Percentiles rank a stretch among this genome's conserved stretches.
Evolutionary conservation across 2,329 filamentous ascomycete genomes (phyloP).

Genomic region (Epichloe festucae): DNA sequence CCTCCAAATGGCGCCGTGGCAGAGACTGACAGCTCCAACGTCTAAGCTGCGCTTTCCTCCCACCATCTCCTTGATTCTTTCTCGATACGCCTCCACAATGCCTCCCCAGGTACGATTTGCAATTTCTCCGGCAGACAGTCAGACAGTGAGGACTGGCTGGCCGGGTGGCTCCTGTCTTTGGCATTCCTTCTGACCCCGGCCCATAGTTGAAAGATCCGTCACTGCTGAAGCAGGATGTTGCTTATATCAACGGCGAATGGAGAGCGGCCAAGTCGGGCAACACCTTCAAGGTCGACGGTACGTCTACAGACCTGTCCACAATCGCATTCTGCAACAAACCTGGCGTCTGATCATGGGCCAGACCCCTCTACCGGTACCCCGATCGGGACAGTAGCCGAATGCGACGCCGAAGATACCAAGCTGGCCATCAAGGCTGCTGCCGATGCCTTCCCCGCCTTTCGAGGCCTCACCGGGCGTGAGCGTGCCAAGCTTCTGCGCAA

Average conservation of each 20-base stretch:
- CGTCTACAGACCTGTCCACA: slow-evolving; percentile 4
- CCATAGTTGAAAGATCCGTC: slow-evolving; percentile 61
- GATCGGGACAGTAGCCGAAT: slow-evolving; percentile 78
- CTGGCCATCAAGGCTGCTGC: slow-evolving; percentile 74
- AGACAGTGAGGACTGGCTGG: not conserved
- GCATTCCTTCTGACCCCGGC: not conserved
- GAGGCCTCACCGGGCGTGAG: slow-evolving; percentile 59
- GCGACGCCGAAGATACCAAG: slow-evolving; percentile 63
- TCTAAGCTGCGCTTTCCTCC: slow-evolving; percentile 17
- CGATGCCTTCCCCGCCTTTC: slow-evolving; percentile 59
- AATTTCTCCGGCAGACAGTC: not conserved
- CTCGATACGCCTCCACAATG: slow-evolving; percentile 33
- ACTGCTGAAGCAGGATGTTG: slow-evolving; percentile 69
- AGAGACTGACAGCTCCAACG: slow-evolving; percentile 17
- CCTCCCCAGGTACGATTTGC: slow-evolving; percentile 26
- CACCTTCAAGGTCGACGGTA: slow-evolving; percentile 77
- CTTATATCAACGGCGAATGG: slow-evolving; percentile 91
- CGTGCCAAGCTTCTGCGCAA: slow-evolving; percentile 60
- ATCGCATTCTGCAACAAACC: no score
- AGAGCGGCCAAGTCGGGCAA: slow-evolving; percentile 71
- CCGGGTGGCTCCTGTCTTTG: not conserved
- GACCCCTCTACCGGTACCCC: slow-evolving; percentile 74
- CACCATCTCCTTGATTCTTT: slow-evolving; percentile 14
- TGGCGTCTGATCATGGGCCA: not conserved
- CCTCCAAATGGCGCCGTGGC: slow-evolving; percentile 19